Conservation (phyloP, 345 rosid genomes). For the Aquilaria yunnanensis region DNA sequence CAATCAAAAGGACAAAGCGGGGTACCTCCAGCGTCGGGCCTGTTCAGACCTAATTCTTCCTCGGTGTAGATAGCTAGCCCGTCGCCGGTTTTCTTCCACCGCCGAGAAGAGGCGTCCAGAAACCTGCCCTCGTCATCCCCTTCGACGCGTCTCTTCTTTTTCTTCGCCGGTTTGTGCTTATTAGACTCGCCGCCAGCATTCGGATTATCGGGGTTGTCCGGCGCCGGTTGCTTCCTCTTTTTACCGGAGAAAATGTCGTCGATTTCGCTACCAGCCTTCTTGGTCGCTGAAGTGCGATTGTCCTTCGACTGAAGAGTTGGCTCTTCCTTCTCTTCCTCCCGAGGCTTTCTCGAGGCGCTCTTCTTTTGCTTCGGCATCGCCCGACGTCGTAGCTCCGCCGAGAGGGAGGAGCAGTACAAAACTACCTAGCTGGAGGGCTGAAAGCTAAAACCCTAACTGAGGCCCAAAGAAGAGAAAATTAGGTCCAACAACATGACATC, state of each 20-base stretch:
- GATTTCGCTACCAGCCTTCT: slow-evolving; percentile 28
- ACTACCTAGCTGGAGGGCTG: too few relatives aligned
- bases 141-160: slow-evolving; percentile 28
- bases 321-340: slow-evolving; percentile 16
- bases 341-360: slow-evolving; percentile 19
- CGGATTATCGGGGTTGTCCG: neutral
- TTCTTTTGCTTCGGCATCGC: slow-evolving; percentile 26
- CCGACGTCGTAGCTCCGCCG: neutral
- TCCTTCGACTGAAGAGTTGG: slow-evolving; percentile 6
- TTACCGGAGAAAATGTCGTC: slow-evolving; percentile 41
- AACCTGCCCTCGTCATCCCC: slow-evolving; percentile 10
- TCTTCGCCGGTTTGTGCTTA: slow-evolving; percentile 24
- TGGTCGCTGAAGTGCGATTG: slow-evolving; percentile 18
- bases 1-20: slow-evolving; percentile 87
- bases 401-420: too few relatives aligned
- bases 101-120: slow-evolving; percentile 12
- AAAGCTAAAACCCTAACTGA: too few relatives aligned
- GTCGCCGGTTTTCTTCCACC: slow-evolving; percentile 45
- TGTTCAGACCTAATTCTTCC: slow-evolving; percentile 65
- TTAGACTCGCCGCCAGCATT: slow-evolving; percentile 2
- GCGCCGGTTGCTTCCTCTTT: slow-evolving; percentile 32
- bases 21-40: slow-evolving; percentile 47
- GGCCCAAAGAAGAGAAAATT: too few relatives aligned
- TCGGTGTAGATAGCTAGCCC: slow-evolving; percentile 53
- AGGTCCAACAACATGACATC: too few relatives aligned